Base-by-base conservation (phyloP, 495 filamentous ascomycete species). In the Articulospora tetracladia region DNA sequence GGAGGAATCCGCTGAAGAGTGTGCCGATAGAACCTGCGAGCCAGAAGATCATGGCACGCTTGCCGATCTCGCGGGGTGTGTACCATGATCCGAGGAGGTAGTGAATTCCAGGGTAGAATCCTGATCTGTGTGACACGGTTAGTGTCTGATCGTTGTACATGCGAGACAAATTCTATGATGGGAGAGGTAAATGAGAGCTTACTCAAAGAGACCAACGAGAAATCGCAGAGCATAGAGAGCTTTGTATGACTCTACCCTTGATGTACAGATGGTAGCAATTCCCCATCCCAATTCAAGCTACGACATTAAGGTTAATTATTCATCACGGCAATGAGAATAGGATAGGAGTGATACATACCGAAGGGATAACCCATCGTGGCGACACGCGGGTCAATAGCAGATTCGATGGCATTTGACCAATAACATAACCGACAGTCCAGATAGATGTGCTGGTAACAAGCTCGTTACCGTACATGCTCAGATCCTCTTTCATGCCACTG, bases 171-270 rank as follows among this genome's bases (percentile, higher is more conserved):
- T n/a, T n/a, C n/a, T n/a, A n/a, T n/a, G n/a, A 23, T 28, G 51
- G 19, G 25, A 32, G 51, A 4, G 17, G 4, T 47, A 4, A 63
- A 49, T 64, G 36, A 55, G 59, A 36, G 34, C 59, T 7, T 50
- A 49, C 50, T 68, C 66, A 30, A 41, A 57, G 3, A 68, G 23
- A 0, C 80, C 83, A 44, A 86, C 76, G 55, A 87, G 79, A 64
- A 87, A 85, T 25, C 83, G 66, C 19, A 87, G 58, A 17, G 74
- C 79, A 58, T 85, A 85, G 19, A 85, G 76, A 34, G 56, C 46
- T 17, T 52, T 20, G 28, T 51, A 51, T 11, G 44, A 51, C 19
- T 51, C 30, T 13, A 58, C 56, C 2, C 44, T 6, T 1, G 56
- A 22, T 2, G 56, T 58, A 50, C 56, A 58, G 13, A 58, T 58